Evolutionary conservation across 331 rosid species (phyloP), one percentile per base, ranked within the genome.

Genomic region (Rhamnella rubrinervis): DNA sequence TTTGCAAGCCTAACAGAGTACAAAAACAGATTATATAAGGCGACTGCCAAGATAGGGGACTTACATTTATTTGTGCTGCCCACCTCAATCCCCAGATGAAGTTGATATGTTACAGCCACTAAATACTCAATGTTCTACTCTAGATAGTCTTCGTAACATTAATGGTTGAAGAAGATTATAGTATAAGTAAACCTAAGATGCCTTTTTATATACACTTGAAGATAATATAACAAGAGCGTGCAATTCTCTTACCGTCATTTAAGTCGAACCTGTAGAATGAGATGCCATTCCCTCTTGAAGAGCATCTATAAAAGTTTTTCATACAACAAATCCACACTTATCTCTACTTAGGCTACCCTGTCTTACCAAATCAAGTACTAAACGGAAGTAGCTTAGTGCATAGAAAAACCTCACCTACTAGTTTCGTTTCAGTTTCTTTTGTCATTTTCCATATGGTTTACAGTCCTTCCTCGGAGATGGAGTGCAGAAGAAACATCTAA

Each of bases 241-340:
- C 56, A 23, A 68, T 31, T 76, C 44, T 47, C 44, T 47, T 47
- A 71, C 57, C 55, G 56, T 73, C 81, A 71, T 82, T 93, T 91
- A 44, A 83, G 87, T 74, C 67, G 87, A 60, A 93, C 95, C 86
- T 81, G 95, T 72, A 93, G 96, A 79, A 93, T 77, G 67, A 93
- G 95, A 80, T 91, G 98, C 71, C 91, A 95, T 74, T 84, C 86
- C 85, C 80, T 91, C 73, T 89, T 87, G 80, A n/a, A 88, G 57
- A 37, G 21, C 17, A 10, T 12, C n/a, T 10, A 14, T 58, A 25
- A 5, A 23, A 10, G 62, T 28, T 59, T 15, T 19, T 10, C 12
- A 41, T 41, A 8, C 13, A 8, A 41, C 31, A 41, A 41, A 41
- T 41, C 49, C 7, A 41, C 13, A 41, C 49, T 7, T 10, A 8